Base-by-base conservation (phyloP, 225 moss, liverwort and hornwort genomes). In the Climacium dendroides region DNA sequence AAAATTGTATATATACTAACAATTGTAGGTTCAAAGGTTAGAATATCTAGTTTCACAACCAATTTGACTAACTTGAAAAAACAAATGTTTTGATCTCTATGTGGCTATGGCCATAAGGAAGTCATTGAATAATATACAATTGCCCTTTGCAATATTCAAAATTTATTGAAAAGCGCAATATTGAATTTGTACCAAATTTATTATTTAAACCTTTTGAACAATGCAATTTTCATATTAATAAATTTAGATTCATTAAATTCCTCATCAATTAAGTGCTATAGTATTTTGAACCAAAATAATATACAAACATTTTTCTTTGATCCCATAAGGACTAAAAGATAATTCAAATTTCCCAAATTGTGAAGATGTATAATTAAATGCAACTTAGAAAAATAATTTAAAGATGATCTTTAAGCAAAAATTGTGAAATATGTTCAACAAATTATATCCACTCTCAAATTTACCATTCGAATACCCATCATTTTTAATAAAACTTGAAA, bases 21-120 rank as follows among this genome's bases (percentile, higher is more conserved):
- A 26, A 26, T 71, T 26, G 9, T 2, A 15, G 43, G 9, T 15
- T 43, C 0, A 1, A 71, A 43, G 5, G 15, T 71, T 26, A 15
- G 26, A 43, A 43, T 3, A 26, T 26, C 9, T 43, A 8, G 4
- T 41, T 15, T 43, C 8, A 26, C 1, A 15, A 3, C 15, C 9
- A 71, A 26, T 26, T 37, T 43, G 25, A 9, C 15, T 71, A 3
- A 43, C 15, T 71, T 71, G 9, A 25, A 41, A 24, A 71, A 43
- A 8, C 15, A 26, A 29, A 16, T 45, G 14, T 5, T 6, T 41
- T 72, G 6, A 6, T 45, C 4, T 72, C 70, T 6, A 16, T 17
- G 0, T 45, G 2, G 10, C 45, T 45, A 17, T 2, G 0, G 2
- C 13, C 0, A 13, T 23, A 67, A 37, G 1, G n/a, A 67, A 7